Base-by-base conservation (phyloP, 1,284 basidiomycete genomes). In the Naganishia liquefaciens region DNA sequence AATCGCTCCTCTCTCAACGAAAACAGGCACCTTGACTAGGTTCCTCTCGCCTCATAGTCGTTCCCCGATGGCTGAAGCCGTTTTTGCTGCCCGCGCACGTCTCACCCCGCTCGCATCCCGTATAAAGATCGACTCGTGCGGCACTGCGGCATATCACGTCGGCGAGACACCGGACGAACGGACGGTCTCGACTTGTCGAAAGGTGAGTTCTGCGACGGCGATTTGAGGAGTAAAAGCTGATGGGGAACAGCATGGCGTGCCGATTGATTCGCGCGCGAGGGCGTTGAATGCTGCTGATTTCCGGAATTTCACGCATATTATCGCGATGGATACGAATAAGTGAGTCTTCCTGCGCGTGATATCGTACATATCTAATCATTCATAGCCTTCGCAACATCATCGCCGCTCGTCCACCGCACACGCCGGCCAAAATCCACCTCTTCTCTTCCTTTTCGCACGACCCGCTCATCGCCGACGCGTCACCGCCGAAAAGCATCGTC, bases 41-140 rank as follows among this genome's bases (percentile, higher is more conserved):
- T 6, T 27, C n/a, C n/a, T 49, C 21, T 5, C 42, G 33, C 13
- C 44, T 23, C 30, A 17, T 62, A 77, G 76, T 61, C 76, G 76
- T 39, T 77, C 77, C 19, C 77, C 79, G 30, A 79, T 80, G 77
- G 79, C 79, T 15, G 79, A 80, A 73, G 79, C 78, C 17, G 74
- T 80, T 9, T 67, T 80, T 43, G 71, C 68, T 9, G 70, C 75
- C 52, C 74, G 75, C 44, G 73, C 76, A 37, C 67, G 71, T 37
- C 69, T 72, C 25, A 63, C 70, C 1, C 54, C 64, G 15, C 62
- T 78, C 27, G 57, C 63, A 39, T 39, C 66, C 53, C 52, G 65
- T 55, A 66, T 79, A 27, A 54, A 49, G 2, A 74, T 80, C 46
- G 79, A 80, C 54, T 79, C 77, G 5, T 77, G 77, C 7, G 79